phyloP scores from a whole-genome alignment of 2,329 filamentous ascomycete genomes.

The Aschersonia sp. region DNA sequence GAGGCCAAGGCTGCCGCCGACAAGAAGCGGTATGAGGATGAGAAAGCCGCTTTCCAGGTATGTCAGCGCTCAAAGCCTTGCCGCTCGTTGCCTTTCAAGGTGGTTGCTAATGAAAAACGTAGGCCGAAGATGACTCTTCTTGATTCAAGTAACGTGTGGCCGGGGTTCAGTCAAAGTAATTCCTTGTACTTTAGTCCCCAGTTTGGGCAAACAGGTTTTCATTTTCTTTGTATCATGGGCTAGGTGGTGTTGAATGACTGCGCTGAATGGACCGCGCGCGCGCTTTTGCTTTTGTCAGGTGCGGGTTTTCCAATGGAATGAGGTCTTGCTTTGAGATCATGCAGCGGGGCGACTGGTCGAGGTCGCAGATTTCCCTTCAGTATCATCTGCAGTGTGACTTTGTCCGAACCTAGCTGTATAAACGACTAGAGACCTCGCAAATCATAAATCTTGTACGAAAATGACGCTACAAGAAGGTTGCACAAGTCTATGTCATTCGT shows the following conservation, averaged over 20 bases:
- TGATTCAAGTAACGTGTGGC: slow-evolving; percentile 8
- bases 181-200: slow-evolving; percentile 6
- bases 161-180: slow-evolving; percentile 2
- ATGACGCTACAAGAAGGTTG: too few relatives aligned
- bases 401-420: too few relatives aligned
- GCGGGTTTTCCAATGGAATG: slow-evolving; percentile 17
- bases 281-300: slow-evolving; percentile 13
- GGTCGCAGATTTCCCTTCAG: too few relatives aligned
- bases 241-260: slow-evolving; percentile 27
- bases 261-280: slow-evolving; percentile 19
- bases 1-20: slow-evolving; percentile 92
- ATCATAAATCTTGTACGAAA: too few relatives aligned
- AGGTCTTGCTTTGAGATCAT: slow-evolving; percentile 19
- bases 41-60: slow-evolving; percentile 91
- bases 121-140: slow-evolving; percentile 43
- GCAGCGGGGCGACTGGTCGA: slow-evolving; percentile 8
- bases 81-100: background rate
- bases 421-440: too few relatives aligned
- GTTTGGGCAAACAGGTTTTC: slow-evolving; percentile 1
- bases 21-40: slow-evolving; percentile 98
- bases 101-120: slow-evolving; percentile 5
- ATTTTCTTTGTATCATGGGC: slow-evolving; percentile 22
- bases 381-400: too few relatives aligned
- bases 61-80: slow-evolving; percentile 15
- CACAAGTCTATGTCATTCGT: too few relatives aligned